Conservation (phyloP, 2,329 filamentous ascomycete genomes). For the Diaporthe citrichinensis region DNA sequence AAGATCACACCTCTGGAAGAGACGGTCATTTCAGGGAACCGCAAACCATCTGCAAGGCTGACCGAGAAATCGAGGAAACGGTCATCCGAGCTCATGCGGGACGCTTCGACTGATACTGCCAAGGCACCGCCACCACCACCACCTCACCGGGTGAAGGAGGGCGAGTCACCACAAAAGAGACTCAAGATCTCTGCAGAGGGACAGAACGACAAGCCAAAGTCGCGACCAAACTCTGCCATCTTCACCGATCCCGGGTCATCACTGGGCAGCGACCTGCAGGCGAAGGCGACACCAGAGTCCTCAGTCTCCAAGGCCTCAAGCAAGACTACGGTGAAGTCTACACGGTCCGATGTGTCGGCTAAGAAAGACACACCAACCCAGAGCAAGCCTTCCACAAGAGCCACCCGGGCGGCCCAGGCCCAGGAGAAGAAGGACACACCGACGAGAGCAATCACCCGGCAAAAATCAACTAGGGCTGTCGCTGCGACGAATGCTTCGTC, state of each 20-base stretch:
- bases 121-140: constrained; percentile 53
- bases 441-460: constrained; percentile 28
- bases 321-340: constrained; percentile 28
- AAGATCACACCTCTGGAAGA: constrained; percentile 67
- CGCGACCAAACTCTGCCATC: constrained; percentile 42
- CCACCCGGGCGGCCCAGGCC: neutral
- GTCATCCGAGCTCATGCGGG: constrained; percentile 61
- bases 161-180: constrained; percentile 51
- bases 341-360: constrained; percentile 13
- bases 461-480: constrained; percentile 34
- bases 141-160: constrained; percentile 49
- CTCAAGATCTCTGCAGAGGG: constrained; percentile 43
- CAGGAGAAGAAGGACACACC: constrained; percentile 27
- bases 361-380: constrained; percentile 34
- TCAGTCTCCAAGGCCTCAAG: constrained; percentile 38
- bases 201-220: constrained; percentile 33
- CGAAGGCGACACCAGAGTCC: constrained; percentile 26
- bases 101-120: constrained; percentile 59
- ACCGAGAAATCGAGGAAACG: constrained; percentile 49
- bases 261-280: constrained; percentile 45
- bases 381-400: constrained; percentile 21
- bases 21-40: constrained; percentile 65
- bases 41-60: constrained; percentile 62
- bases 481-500: constrained; percentile 31
- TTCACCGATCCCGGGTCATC: constrained; percentile 46